Base-by-base conservation (phyloP, 2,329 filamentous ascomycete genomes). In the Beauveria bassiana region DNA sequence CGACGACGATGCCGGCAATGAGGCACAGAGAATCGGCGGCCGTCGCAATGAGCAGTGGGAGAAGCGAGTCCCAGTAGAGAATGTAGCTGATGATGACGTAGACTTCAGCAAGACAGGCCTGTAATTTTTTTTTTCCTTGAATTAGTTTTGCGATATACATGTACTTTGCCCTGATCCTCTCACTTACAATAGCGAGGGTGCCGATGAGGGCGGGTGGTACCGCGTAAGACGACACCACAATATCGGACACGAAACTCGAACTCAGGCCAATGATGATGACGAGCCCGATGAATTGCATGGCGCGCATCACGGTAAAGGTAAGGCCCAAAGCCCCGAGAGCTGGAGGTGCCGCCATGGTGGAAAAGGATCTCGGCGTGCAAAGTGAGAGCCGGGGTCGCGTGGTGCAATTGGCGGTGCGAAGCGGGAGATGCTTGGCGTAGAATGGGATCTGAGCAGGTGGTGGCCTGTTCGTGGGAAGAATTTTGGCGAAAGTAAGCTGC, bases 81-180 rank as follows among this genome's bases (percentile, higher is more conserved):
- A 96, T 91, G 76, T 89, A 88, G 20, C 89, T 88, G 68, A 96
- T 87, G 68, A 83, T 82, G 66, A 87, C 84, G 80, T 96, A 96
- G 63, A 96, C 82, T 5, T 87, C 83, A 10, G 90, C 87, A 62
- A 95, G 86, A 75, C 85, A 89, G 34, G 90, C 85, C 91, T 96
- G 64, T 16, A 14, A 10, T 14, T 10, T n/a, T 18, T 47, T 26
- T 16, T 8, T 18, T 10, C 20, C 20, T 12, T 43, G 18, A 38
- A 16, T 22, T 42, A 42, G 38, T n/a, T 3, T 12, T 34, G 26
- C 10, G n/a, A 20, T 1, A 10, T 18, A 18, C 42, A 10, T 31
- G 18, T 58, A 47, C 9, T 40, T 4, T n/a, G 6, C 10, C 18
- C 20, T 28, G 2, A 3, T 26, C 16, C 31, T 26, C 31, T 50